Base-by-base conservation (phyloP, 225 moss, liverwort and hornwort genomes). In the Asterella californica region DNA sequence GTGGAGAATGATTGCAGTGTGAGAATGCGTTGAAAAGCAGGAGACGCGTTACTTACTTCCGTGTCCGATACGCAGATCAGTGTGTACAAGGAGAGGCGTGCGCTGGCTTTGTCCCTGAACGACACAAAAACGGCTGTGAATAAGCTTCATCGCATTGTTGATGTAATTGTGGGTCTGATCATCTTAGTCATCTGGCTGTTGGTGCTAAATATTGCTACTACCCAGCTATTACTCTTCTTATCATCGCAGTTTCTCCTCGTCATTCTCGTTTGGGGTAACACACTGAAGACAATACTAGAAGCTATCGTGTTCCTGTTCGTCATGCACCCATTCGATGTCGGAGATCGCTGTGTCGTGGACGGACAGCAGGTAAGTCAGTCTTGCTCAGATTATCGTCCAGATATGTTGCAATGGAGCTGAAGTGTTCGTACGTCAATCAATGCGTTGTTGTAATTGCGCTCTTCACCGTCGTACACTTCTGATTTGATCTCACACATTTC, bases 241-340 rank as follows among this genome's bases (percentile, higher is more conserved):
- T 93, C 90, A 2, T 93, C 93, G 45, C 94, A 97, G 81, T 48
- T 94, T 71, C 81, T 97, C 27, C 87, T 97, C 52, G 76, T 93
- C 55, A 93, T 92, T 17, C 88, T 94, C 70, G 91, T 97, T 29
- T 97, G 93, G 79, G 94, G 94, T 1, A 97, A 97, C 82, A 94
- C 92, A 1, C 55, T 93, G 64, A 97, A 94, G 86, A 92, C 92
- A 19, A 24, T 92, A 4, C 92, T 97, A 45, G 94, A 97, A 83
- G 97, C 97, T 17, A 86, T 92, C 47, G 61, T 97, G 68, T 97
- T 97, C 81, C 85, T 97, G 49, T 94, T 97, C 47, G 86, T 97
- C 76, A 94, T 88, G 87, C 97, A 97, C 80, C 97, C 97, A 22
- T 97, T 92, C 60, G 97, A 97, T 76, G 93, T 94, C 17, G 97